Evolutionary conservation across 768 basidiomycete species (phyloP).

Genomic region (Xerocomellus amylosporus): DNA sequence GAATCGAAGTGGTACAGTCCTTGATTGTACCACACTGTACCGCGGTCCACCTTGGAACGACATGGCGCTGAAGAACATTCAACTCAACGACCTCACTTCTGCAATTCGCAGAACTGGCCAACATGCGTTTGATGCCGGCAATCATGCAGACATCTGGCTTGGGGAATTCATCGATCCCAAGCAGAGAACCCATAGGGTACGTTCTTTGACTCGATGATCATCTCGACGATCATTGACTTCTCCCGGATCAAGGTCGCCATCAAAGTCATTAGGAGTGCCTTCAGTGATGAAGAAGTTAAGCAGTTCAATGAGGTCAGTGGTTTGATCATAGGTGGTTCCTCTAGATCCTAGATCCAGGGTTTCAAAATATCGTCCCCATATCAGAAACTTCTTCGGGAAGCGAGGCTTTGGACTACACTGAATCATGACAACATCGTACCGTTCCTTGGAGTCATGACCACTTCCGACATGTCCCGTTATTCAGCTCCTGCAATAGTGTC

Average conservation of each 20-base stretch:
- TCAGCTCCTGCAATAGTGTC: conserved; percentile 25
- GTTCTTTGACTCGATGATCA: not conserved
- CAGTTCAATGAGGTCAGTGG: conserved; percentile 21
- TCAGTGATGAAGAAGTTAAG: conserved; percentile 14
- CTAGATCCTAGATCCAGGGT: not conserved
- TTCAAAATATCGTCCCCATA: not conserved
- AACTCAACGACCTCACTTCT: conserved; percentile 22
- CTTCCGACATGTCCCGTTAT: conserved; percentile 16
- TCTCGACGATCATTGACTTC: not conserved
- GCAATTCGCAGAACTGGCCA: conserved; percentile 13
- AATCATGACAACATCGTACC: conserved; percentile 24
- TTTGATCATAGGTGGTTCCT: not conserved
- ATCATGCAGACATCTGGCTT: conserved; percentile 25
- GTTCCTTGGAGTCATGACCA: conserved; percentile 22
- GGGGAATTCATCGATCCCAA: conserved; percentile 17
- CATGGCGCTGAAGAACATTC: conserved; percentile 20
- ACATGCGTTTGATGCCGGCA: conserved; percentile 17
- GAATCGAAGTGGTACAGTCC: too few species aligned
- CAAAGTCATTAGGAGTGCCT: conserved; percentile 25
- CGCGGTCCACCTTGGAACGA: not conserved
- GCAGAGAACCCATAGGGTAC: conserved; percentile 7
- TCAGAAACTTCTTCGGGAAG: conserved; percentile 30
- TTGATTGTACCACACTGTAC: too few species aligned
- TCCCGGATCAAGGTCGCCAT: conserved; percentile 22
- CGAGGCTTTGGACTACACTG: conserved; percentile 25